Evolutionary conservation across 2,329 filamentous ascomycete genomes (phyloP).

Genomic region (Diaporthe ilicicola): DNA sequence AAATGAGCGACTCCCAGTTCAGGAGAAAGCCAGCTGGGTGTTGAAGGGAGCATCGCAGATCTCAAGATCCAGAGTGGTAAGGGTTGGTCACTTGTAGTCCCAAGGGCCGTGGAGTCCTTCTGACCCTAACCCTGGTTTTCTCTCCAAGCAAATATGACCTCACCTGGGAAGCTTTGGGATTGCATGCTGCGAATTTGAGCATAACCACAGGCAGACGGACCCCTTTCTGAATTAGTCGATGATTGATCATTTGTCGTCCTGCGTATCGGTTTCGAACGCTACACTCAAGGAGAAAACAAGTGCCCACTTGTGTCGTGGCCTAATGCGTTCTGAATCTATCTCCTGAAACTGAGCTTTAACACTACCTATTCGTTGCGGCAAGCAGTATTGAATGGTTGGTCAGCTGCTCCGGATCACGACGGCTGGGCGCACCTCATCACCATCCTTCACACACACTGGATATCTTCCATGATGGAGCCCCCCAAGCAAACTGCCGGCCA

Average conservation of each 20-base stretch:
- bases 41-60: not conserved
- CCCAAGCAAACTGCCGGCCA: not conserved
- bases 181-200: not conserved
- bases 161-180: not conserved
- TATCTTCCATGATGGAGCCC: slow-evolving; percentile 1
- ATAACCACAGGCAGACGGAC: not conserved
- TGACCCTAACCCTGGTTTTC: not conserved
- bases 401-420: not conserved
- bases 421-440: not conserved
- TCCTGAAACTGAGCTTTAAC: not conserved
- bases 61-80: not conserved
- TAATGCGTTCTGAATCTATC: not conserved
- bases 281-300: not conserved
- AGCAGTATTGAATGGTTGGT: not conserved
- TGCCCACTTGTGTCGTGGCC: too few species aligned
- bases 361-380: not conserved
- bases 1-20: too few species aligned
- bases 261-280: too few species aligned
- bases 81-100: not conserved
- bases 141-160: not conserved
- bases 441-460: not conserved
- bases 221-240: not conserved
- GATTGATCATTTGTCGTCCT: not conserved
- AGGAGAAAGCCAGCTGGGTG: not conserved
- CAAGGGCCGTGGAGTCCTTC: not conserved